A percentile compares a stretch with the other conserved stretches of the same genome.
phyloP scores from a whole-genome alignment of 2,329 filamentous ascomycete species.

The Penicillium sp. region DNA sequence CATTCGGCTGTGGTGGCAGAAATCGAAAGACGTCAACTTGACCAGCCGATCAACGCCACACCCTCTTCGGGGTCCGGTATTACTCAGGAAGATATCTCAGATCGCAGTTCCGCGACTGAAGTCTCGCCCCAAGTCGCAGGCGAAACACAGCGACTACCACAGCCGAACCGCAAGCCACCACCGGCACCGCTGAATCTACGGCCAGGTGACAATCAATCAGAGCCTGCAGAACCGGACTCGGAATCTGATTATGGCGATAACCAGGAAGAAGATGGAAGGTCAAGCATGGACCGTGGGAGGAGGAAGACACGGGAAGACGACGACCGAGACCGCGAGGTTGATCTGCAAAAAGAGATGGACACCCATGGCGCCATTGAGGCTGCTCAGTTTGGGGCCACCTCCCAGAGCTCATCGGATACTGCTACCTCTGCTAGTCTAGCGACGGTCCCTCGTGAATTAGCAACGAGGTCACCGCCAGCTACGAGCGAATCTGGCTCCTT shows the following conservation, averaged over 20 bases:
- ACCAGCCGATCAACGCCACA: slow-evolving; percentile 1
- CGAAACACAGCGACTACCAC: slow-evolving; percentile 39
- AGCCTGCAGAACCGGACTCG: slow-evolving; percentile 49
- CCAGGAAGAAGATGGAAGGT: slow-evolving; percentile 63
- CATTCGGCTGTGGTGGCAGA: background rate
- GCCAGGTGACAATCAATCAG: slow-evolving; percentile 38
- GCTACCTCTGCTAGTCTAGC: slow-evolving; percentile 25
- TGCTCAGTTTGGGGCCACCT: background rate
- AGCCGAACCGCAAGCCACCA: slow-evolving; percentile 71
- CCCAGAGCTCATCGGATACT: slow-evolving; percentile 10
- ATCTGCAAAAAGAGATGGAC: slow-evolving; percentile 61
- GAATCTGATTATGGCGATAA: slow-evolving; percentile 82
- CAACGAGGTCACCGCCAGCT: slow-evolving; percentile 28
- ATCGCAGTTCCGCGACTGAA: slow-evolving; percentile 19
- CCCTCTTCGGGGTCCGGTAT: slow-evolving; percentile 4
- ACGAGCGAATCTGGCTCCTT: slow-evolving; percentile 26
- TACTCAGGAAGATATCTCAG: slow-evolving; percentile 16
- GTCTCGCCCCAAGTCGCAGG: slow-evolving; percentile 14
- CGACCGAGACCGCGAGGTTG: slow-evolving; percentile 70
- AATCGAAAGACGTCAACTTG: background rate
- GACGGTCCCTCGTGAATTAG: slow-evolving; percentile 52
- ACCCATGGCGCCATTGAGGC: slow-evolving; percentile 2
- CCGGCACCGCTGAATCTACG: slow-evolving; percentile 77
- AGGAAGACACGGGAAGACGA: slow-evolving; percentile 84
- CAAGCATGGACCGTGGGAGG: slow-evolving; percentile 61